A percentile compares a stretch with the other conserved stretches of the same genome.
Evolutionary conservation across 352 stramenopile genomes (phyloP).

Genomic region (Phytophthora citrophthora): DNA sequence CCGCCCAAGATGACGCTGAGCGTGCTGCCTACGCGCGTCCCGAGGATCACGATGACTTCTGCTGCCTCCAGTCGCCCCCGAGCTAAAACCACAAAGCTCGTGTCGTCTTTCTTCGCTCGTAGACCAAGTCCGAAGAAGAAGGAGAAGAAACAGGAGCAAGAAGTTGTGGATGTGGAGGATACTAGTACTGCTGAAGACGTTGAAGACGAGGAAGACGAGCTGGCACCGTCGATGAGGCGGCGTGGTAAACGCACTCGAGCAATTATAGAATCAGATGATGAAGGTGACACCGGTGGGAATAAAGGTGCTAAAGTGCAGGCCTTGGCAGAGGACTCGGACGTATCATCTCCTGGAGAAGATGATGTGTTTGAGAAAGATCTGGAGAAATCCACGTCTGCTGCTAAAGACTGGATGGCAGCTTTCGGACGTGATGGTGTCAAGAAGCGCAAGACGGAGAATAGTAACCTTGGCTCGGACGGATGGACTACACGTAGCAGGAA

Average conservation of each 20-base stretch:
- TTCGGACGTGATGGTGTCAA: conserved; percentile 45
- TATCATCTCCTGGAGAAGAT: conserved; percentile 46
- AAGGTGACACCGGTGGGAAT: conserved; percentile 27
- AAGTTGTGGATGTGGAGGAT: not conserved
- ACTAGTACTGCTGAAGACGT: conserved; percentile 40
- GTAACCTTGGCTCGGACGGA: conserved; percentile 7
- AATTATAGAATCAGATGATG: conserved; percentile 75
- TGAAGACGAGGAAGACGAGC: conserved; percentile 60
- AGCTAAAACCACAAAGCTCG: conserved; percentile 6
- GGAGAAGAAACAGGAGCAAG: conserved; percentile 15
- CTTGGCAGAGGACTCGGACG: conserved; percentile 45
- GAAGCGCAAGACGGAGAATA: conserved; percentile 27
- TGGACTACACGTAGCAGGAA: conserved; percentile 32
- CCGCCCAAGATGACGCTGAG: conserved; percentile 34
- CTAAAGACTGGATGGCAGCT: conserved; percentile 65
- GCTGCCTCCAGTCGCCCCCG: conserved; percentile 20
- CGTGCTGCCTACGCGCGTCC: conserved; percentile 38
- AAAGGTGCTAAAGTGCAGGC: conserved; percentile 20
- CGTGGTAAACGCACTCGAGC: conserved; percentile 56
- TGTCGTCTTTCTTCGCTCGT: conserved; percentile 52
- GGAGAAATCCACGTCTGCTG: conserved; percentile 37
- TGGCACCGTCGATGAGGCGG: conserved; percentile 39
- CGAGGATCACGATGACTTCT: conserved; percentile 42
- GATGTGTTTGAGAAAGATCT: conserved; percentile 38
- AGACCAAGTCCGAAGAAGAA: conserved; percentile 12